Percentiles rank a stretch among this genome's conserved stretches.
phyloP scores from a whole-genome alignment of 1,284 basidiomycete genomes.

The Ustilago nuda region DNA sequence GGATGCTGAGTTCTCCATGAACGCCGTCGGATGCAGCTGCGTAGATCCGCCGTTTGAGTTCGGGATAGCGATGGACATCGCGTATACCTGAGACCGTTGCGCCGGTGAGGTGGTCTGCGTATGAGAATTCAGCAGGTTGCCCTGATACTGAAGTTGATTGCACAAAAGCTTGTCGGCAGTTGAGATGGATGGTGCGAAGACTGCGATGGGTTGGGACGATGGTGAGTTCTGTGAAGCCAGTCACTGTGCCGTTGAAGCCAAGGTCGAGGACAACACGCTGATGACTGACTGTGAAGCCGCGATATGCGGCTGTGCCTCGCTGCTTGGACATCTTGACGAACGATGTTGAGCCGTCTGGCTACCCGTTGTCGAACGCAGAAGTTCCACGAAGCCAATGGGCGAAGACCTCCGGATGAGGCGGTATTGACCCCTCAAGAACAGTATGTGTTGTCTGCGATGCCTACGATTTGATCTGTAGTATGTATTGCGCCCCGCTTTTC shows the following conservation, averaged over 20 bases:
- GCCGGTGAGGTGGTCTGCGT: slow-evolving; percentile 80
- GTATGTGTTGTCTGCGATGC: not conserved
- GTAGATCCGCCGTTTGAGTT: slow-evolving; percentile 91
- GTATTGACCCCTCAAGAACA: not conserved
- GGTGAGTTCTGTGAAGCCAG: slow-evolving; percentile 84
- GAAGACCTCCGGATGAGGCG: not conserved
- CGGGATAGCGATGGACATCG: slow-evolving; percentile 91
- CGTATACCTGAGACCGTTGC: slow-evolving; percentile 75
- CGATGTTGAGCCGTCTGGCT: not conserved
- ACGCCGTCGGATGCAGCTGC: slow-evolving; percentile 88
- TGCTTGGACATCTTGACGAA: slow-evolving; percentile 39
- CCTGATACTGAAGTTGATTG: slow-evolving; percentile 77
- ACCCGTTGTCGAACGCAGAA: not conserved
- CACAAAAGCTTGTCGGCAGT: slow-evolving; percentile 85
- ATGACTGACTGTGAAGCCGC: slow-evolving; percentile 72
- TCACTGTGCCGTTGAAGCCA: slow-evolving; percentile 76
- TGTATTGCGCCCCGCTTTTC: not conserved
- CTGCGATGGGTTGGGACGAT: slow-evolving; percentile 81
- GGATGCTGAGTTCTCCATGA: slow-evolving; percentile 92
- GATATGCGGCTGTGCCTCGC: slow-evolving; percentile 39
- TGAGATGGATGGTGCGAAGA: slow-evolving; percentile 82
- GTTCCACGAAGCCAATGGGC: not conserved
- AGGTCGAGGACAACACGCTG: slow-evolving; percentile 91
- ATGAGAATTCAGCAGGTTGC: slow-evolving; percentile 76
- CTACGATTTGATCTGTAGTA: not conserved